A percentile compares a stretch with the other conserved stretches of the same genome.
These are phyloP conservation scores for Polyporus tsugae DNA, from an alignment of 1,284 basidiomycete species.

Conservation along the genomic window DNA sequence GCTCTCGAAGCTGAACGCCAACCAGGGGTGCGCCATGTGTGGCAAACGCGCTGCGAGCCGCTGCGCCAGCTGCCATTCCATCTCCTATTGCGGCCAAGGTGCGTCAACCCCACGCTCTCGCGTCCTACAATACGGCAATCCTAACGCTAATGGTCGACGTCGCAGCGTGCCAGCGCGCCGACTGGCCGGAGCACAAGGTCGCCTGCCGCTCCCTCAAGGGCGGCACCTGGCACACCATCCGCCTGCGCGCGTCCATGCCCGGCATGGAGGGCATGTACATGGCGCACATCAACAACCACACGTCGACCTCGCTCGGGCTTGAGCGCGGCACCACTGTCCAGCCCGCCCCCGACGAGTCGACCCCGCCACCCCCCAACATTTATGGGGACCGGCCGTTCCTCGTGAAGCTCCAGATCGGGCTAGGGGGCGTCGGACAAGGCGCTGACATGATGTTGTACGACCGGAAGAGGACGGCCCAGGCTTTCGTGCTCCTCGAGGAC, in stretches of 20 bases:
- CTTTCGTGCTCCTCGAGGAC: slow-evolving; percentile 37
- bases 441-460: slow-evolving; percentile 49
- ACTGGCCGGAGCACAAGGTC: slow-evolving; percentile 51
- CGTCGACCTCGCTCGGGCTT: slow-evolving; percentile 7
- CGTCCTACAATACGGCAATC: too few relatives aligned
- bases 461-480: slow-evolving; percentile 47
- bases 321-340: slow-evolving; percentile 3
- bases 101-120: not conserved
- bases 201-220: slow-evolving; percentile 50
- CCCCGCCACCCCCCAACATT: slow-evolving; percentile 41
- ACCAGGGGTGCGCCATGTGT: slow-evolving; percentile 49
- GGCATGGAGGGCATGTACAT: slow-evolving; percentile 26
- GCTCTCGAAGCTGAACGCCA: slow-evolving; percentile 45
- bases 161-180: slow-evolving; percentile 48
- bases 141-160: not conserved
- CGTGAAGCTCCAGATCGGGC: slow-evolving; percentile 48
- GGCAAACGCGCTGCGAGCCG: slow-evolving; percentile 44
- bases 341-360: not conserved
- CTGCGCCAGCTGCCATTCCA: slow-evolving; percentile 48
- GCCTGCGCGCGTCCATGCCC: slow-evolving; percentile 33
- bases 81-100: slow-evolving; percentile 49
- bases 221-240: slow-evolving; percentile 48
- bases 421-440: slow-evolving; percentile 8
- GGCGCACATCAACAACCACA: slow-evolving; percentile 26
- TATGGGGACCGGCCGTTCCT: slow-evolving; percentile 49